phyloP scores from a whole-genome alignment of 202 grass and related monocot species.

The Brachypodium distachyon region DNA sequence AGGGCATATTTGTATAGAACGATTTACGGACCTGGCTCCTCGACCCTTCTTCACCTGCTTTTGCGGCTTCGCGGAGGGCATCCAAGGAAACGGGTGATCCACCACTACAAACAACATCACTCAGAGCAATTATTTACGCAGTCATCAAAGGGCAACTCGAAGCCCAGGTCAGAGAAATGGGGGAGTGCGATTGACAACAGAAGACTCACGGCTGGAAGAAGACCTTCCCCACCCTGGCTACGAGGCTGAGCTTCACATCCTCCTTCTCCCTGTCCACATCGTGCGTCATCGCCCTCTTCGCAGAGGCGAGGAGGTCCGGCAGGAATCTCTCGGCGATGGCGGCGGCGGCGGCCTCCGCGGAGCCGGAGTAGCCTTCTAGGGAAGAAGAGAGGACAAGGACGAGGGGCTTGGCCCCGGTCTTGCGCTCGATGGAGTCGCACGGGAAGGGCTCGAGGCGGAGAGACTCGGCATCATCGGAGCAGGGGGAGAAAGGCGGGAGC shows the following conservation, averaged over 20 bases:
- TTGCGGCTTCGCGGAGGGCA: conserved; percentile 22
- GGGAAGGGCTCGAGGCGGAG: conserved; percentile 38
- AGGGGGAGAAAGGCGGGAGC: not conserved
- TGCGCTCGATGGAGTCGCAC: conserved; percentile 36
- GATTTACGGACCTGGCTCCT: conserved; percentile 32
- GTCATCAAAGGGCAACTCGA: not conserved
- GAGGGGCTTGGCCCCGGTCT: conserved; percentile 45
- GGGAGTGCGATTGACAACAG: not conserved
- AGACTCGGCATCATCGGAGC: not conserved
- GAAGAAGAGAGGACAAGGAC: conserved; percentile 24
- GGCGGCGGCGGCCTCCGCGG: not conserved
- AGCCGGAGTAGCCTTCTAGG: not conserved
- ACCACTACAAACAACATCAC: conserved; percentile 7
- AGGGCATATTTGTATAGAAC: conserved; percentile 49
- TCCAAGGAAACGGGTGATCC: conserved; percentile 36
- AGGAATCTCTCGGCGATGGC: conserved; percentile 37
- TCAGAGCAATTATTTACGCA: not conserved
- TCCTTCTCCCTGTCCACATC: not conserved
- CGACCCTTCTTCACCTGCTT: conserved; percentile 30
- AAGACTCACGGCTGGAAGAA: conserved; percentile 46
- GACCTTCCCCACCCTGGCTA: conserved; percentile 59
- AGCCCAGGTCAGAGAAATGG: not conserved
- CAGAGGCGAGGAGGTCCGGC: conserved; percentile 33
- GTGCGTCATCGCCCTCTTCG: conserved; percentile 6
- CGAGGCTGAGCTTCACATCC: conserved; percentile 37